These are phyloP conservation scores for Nemania bipapillata DNA, from an alignment of 2,329 filamentous ascomycete genomes.

Conservation along the genomic window DNA sequence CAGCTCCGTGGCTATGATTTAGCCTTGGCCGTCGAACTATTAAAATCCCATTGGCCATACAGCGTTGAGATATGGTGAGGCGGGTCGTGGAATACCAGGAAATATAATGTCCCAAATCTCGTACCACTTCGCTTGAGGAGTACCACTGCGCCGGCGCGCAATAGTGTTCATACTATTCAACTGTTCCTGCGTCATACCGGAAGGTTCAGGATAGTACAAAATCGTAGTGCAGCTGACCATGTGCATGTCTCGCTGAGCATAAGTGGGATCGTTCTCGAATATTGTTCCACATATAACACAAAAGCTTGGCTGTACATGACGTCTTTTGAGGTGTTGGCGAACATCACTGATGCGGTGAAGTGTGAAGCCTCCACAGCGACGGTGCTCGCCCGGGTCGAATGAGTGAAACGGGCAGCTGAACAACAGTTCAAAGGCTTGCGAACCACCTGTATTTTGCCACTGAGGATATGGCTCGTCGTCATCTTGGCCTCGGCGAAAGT, in stretches of 20 bases:
- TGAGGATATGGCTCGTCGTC: too few relatives aligned
- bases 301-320: conserved; percentile 3
- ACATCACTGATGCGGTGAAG: conserved; percentile 9
- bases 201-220: neutral
- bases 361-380: neutral
- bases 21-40: too few relatives aligned
- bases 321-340: conserved; percentile 7
- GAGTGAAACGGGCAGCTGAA: too few relatives aligned
- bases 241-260: too few relatives aligned
- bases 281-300: neutral
- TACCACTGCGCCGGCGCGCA: neutral
- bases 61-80: neutral
- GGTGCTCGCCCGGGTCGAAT: too few relatives aligned
- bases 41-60: too few relatives aligned
- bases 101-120: neutral
- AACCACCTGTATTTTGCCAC: too few relatives aligned
- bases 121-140: neutral
- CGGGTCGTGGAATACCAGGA: neutral
- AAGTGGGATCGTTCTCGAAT: conserved; percentile 1
- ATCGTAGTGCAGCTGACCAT: too few relatives aligned
- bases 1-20: too few relatives aligned
- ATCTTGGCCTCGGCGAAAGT: too few relatives aligned
- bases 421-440: too few relatives aligned
- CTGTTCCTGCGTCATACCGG: neutral
- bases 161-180: neutral